phyloP scores from a whole-genome alignment of 768 basidiomycete species.

The Russula abietina region DNA sequence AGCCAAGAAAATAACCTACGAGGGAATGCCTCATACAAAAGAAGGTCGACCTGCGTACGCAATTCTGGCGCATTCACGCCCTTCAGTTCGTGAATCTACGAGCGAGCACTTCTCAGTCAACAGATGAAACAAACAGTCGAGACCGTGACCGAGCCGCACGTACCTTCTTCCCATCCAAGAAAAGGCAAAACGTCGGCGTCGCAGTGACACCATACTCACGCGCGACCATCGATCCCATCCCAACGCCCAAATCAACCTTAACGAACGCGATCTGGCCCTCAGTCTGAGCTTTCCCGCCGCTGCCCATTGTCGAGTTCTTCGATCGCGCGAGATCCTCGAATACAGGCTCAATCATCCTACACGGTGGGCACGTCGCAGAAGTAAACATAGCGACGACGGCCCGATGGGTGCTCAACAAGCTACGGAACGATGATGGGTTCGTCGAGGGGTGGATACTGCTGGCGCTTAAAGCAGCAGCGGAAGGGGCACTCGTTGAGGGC shows the following conservation, averaged over 20 bases:
- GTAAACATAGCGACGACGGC: conserved; percentile 83
- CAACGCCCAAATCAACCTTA: conserved; percentile 76
- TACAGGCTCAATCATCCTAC: conserved; percentile 74
- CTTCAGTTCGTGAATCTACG: conserved; percentile 61
- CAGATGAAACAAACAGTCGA: neutral
- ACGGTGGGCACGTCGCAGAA: conserved; percentile 67
- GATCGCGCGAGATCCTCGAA: conserved; percentile 46
- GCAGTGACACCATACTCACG: conserved; percentile 58
- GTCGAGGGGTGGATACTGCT: conserved; percentile 58
- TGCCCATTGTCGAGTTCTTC: neutral
- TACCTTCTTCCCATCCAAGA: conserved; percentile 69
- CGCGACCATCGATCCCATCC: conserved; percentile 56
- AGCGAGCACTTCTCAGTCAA: neutral
- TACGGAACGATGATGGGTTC: conserved; percentile 65
- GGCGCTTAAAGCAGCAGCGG: conserved; percentile 35
- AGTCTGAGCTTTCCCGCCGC: conserved; percentile 22
- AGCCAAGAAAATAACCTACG: conserved; percentile 44
- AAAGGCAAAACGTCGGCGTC: conserved; percentile 90
- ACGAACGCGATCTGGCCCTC: conserved; percentile 61
- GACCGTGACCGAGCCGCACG: conserved; percentile 5
- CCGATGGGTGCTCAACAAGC: conserved; percentile 56
- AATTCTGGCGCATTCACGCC: conserved; percentile 68
- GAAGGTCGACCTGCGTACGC: conserved; percentile 62
- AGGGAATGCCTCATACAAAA: conserved; percentile 73
- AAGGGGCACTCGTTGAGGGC: conserved; percentile 41